These are phyloP conservation scores for Penicillium sp. DNA, from an alignment of 2,329 filamentous ascomycete genomes.

Conservation along the genomic window DNA sequence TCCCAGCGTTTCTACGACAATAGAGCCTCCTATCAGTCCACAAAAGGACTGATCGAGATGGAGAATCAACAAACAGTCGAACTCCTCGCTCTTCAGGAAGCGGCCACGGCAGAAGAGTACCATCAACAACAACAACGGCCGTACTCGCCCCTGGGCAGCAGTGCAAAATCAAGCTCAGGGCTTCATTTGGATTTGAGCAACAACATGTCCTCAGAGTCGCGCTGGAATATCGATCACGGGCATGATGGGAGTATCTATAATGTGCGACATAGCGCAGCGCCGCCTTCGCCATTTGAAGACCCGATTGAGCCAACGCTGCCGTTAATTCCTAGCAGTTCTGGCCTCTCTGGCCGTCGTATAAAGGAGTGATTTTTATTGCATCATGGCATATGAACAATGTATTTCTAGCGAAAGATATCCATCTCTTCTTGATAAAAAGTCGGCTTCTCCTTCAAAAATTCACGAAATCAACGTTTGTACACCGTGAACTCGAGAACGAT, in stretches of 20 bases:
- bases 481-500: conserved; percentile 44
- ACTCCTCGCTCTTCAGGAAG: neutral
- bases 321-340: neutral
- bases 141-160: neutral
- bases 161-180: neutral
- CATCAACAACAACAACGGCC: neutral
- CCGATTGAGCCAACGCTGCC: neutral
- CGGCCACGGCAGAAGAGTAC: neutral
- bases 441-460: neutral
- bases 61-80: neutral
- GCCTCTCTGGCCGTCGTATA: too few species aligned
- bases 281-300: neutral
- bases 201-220: neutral
- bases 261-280: neutral
- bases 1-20: neutral
- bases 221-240: neutral
- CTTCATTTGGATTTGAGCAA: neutral
- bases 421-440: neutral
- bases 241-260: neutral
- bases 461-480: conserved; percentile 3
- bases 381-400: too few species aligned
- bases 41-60: neutral
- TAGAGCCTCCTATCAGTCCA: neutral
- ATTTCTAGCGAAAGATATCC: neutral
- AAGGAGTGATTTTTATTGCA: too few species aligned